Conservation (phyloP, 1,284 basidiomycete genomes). For the Microbotryum intermedium region DNA sequence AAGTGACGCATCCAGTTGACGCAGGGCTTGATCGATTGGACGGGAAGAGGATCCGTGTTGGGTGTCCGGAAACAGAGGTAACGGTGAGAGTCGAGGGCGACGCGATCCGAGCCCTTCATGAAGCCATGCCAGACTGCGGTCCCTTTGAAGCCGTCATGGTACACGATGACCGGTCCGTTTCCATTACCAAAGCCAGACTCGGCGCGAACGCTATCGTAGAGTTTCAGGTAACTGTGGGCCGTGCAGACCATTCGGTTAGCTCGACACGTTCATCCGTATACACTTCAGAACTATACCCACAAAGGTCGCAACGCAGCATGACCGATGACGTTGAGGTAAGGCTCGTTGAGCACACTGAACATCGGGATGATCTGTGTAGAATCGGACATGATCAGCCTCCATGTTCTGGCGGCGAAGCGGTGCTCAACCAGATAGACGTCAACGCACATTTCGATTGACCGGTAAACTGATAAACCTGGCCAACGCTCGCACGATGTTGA, state of each 20-base stretch:
- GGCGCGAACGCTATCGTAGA: conserved; percentile 44
- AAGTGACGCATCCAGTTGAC: conserved; percentile 51
- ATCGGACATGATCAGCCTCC: background rate
- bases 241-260: too few relatives aligned
- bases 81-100: conserved; percentile 62
- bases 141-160: conserved; percentile 34
- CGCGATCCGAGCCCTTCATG: conserved; percentile 55
- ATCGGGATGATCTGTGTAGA: conserved; percentile 23
- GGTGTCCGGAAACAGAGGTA: conserved; percentile 33
- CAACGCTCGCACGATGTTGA: conserved; percentile 36
- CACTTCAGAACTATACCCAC: background rate
- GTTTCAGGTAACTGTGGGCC: conserved; percentile 24
- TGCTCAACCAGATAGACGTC: background rate
- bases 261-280: background rate
- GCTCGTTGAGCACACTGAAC: conserved; percentile 35
- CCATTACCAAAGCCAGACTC: conserved; percentile 50
- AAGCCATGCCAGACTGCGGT: conserved; percentile 32
- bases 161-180: conserved; percentile 27
- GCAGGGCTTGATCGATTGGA: conserved; percentile 44
- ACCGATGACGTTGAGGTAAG: conserved; percentile 24
- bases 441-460: conserved; percentile 28
- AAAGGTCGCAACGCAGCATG: conserved; percentile 9
- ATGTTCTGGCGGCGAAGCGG: background rate
- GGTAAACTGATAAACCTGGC: conserved; percentile 37
- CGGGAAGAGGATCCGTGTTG: conserved; percentile 20